phyloP scores from a whole-genome alignment of 164 flowering plant genomes.

The Sedum album region DNA sequence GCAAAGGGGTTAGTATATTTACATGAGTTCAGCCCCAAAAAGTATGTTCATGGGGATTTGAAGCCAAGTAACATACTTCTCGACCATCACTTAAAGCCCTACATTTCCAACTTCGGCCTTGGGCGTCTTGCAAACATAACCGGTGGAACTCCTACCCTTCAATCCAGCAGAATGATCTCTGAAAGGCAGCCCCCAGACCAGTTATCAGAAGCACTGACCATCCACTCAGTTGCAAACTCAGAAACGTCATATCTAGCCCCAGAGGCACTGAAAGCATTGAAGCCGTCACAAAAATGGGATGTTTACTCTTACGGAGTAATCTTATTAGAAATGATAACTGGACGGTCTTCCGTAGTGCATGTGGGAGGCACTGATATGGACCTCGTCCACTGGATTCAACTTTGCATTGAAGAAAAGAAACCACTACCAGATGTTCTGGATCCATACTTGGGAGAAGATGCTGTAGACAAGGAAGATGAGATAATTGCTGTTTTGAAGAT shows the following conservation, averaged over 20 bases:
- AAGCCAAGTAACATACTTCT: slow-evolving; percentile 75
- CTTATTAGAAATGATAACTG: not conserved
- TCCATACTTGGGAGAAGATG: not conserved
- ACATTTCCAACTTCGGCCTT: slow-evolving; percentile 83
- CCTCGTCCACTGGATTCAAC: not conserved
- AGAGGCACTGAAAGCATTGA: not conserved
- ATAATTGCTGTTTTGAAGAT: not conserved
- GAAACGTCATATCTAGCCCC: not conserved
- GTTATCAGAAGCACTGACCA: not conserved
- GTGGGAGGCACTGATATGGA: not conserved
- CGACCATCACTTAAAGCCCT: slow-evolving; percentile 64
- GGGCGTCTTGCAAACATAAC: slow-evolving; percentile 76
- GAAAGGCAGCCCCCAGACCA: not conserved
- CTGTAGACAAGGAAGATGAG: not conserved
- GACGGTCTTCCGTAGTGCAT: not conserved
- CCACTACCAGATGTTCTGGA: not conserved
- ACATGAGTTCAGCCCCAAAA: slow-evolving; percentile 89
- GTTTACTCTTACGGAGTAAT: not conserved
- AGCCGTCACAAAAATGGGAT: not conserved
- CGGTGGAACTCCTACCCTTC: not conserved
- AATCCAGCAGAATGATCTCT: not conserved
- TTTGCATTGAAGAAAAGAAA: not conserved
- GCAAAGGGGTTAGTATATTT: slow-evolving; percentile 76
- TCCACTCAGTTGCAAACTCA: not conserved
- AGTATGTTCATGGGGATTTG: slow-evolving; percentile 88